Base-by-base conservation (phyloP, 2,329 filamentous ascomycete genomes). In the Dactylonectria estremocensis region DNA sequence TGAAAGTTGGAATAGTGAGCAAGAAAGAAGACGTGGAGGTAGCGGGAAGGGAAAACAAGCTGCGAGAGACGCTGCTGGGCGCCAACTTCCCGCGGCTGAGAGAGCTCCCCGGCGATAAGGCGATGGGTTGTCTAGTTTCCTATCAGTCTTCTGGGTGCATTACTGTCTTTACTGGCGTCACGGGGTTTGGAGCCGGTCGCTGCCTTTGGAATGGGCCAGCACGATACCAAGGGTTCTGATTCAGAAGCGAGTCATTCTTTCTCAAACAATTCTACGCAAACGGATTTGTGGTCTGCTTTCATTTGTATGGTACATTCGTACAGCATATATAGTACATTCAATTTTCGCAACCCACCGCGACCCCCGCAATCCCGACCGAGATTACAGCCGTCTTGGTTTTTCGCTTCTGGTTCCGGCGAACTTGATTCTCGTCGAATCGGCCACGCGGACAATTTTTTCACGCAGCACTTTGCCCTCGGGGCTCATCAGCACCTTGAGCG, bases 361-460 rank as follows among this genome's bases (percentile, higher is more conserved):
- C 64, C 68, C 50, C 60, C 31, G 55, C 58, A 55, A 53, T 46
- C 35, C 46, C 35, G 61, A 45, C 57, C 70, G 28, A 50, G 55
- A 58, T 64, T 81, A 84, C 84, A 98, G 83, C 84, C 96, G 92
- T 83, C 95, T 95, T 45, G 91, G 92, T 80, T 91, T 93, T 81
- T 88, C 89, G 85, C 94, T 95, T 82, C 95, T 93, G 45, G 93
- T 94, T 78, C 96, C 97, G 83, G 95, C 96, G 86, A 98, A 97
- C 86, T 99, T 99, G 81, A 98, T 82, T 77, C 92, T 92, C 62
- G 95, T 98, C 46, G 90, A 87, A 83, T 99, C 96, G 35, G 93
- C 91, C 68, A 99, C 92, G 74, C 91, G 91, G 48, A 90, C 85
- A 72, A 99, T 93, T 84, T 93, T 90, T 35, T 88, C 85, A 73